These are phyloP conservation scores for Termitomyces sp. DNA, from an alignment of 768 basidiomycete species.

Conservation along the genomic window DNA sequence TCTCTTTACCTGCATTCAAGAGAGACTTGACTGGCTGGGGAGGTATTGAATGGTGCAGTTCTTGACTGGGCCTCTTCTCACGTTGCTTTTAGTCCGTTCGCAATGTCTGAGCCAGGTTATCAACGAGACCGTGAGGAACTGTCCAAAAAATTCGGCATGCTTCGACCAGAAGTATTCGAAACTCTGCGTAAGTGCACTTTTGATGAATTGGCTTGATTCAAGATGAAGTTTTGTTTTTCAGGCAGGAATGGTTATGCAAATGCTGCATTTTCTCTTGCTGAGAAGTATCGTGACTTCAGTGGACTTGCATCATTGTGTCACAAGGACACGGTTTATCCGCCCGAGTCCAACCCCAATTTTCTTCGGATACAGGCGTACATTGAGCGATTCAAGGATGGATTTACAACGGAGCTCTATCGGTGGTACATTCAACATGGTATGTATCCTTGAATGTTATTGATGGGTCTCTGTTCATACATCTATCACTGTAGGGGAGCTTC, in stretches of 20 bases:
- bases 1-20: conserved; percentile 64
- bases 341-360: conserved; percentile 61
- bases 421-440: conserved; percentile 91
- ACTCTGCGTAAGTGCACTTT: conserved; percentile 62
- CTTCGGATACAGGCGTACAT: conserved; percentile 69
- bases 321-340: conserved; percentile 58
- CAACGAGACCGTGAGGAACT: conserved; percentile 59
- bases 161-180: conserved; percentile 76
- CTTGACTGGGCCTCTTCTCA: background rate
- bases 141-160: conserved; percentile 60
- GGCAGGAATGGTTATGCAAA: conserved; percentile 64
- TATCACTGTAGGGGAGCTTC: conserved; percentile 60
- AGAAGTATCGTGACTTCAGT: conserved; percentile 82
- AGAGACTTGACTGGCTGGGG: conserved; percentile 65
- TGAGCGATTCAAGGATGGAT: conserved; percentile 74
- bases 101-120: conserved; percentile 43
- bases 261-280: conserved; percentile 80
- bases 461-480: background rate
- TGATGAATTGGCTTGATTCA: background rate
- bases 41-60: conserved; percentile 36
- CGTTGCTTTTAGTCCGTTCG: conserved; percentile 35
- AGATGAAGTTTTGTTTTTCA: conserved; percentile 24
- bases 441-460: conserved; percentile 14
- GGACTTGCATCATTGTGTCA: conserved; percentile 85
- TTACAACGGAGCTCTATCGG: conserved; percentile 85